These are phyloP conservation scores for Solanum raphanifolium DNA, from an alignment of 257 asterid genomes.

Conservation along the genomic window DNA sequence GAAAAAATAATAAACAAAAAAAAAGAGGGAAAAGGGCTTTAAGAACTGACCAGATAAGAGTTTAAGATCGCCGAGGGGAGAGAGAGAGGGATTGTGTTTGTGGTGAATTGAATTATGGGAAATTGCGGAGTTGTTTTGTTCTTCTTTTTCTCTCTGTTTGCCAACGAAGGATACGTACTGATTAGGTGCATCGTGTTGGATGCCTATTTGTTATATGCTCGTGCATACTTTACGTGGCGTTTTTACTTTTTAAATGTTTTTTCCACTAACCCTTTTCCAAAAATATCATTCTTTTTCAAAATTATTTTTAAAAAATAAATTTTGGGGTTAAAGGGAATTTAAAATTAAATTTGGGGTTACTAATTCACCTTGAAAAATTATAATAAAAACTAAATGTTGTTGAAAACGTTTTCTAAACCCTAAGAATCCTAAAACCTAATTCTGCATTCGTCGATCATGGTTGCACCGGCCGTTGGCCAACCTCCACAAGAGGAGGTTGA, in stretches of 20 bases:
- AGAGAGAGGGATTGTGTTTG: neutral
- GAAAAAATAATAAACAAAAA: neutral
- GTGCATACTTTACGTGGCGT: conserved; percentile 2
- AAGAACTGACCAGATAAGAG: neutral
- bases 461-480: neutral
- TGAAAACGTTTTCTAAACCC: neutral
- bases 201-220: neutral
- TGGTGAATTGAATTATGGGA: neutral
- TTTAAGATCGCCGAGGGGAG: neutral
- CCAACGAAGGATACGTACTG: neutral
- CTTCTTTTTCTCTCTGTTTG: neutral
- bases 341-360: neutral
- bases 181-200: neutral
- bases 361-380: neutral
- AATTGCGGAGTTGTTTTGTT: neutral
- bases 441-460: neutral
- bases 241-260: neutral
- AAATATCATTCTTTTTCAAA: neutral
- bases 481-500: neutral
- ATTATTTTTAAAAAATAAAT: no score
- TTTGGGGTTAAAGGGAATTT: neutral
- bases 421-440: neutral
- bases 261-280: neutral
- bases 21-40: neutral
- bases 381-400: neutral